Percentiles rank a stretch among this genome's conserved stretches.
Evolutionary conservation across 805 yeast species (phyloP).

Genomic region (Cyberlindnera mycetangii): DNA sequence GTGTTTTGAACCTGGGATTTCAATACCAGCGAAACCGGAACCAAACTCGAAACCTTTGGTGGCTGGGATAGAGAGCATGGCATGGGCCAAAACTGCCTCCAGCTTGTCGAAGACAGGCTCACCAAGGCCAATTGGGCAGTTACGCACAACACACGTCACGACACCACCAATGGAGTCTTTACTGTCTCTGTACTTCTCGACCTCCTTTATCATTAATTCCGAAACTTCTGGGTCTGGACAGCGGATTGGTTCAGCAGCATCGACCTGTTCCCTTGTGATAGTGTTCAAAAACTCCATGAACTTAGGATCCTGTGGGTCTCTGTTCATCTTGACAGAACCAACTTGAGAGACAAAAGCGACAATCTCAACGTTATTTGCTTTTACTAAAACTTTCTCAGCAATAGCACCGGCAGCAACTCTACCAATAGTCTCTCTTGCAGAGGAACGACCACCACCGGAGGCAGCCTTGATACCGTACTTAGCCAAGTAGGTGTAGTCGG

Average conservation of each 20-base stretch:
- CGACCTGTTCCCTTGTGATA: constrained; percentile 86
- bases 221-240: constrained; percentile 80
- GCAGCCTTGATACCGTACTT: constrained; percentile 93
- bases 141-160: constrained; percentile 94
- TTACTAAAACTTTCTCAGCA: constrained; percentile 84
- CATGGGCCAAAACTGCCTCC: constrained; percentile 94
- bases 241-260: constrained; percentile 83
- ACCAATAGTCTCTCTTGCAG: constrained; percentile 97
- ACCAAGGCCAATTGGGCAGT: constrained; percentile 93
- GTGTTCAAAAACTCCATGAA: constrained; percentile 69
- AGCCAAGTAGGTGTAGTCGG: constrained; percentile 87
- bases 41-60: constrained; percentile 98
- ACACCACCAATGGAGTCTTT: constrained; percentile 97
- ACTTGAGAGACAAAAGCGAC: constrained; percentile 96
- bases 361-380: constrained; percentile 82
- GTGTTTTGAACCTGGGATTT: constrained; percentile 89
- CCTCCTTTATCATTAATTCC: constrained; percentile 79
- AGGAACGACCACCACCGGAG: constrained; percentile 96
- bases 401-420: constrained; percentile 98
- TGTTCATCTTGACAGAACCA: constrained; percentile 74
- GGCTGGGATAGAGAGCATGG: constrained; percentile 97
- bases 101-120: constrained; percentile 97
- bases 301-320: constrained; percentile 61
- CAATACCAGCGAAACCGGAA: constrained; percentile 89
- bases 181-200: constrained; percentile 80